Base-by-base conservation (phyloP, 768 basidiomycete genomes). In the Mycena kentingensis region DNA sequence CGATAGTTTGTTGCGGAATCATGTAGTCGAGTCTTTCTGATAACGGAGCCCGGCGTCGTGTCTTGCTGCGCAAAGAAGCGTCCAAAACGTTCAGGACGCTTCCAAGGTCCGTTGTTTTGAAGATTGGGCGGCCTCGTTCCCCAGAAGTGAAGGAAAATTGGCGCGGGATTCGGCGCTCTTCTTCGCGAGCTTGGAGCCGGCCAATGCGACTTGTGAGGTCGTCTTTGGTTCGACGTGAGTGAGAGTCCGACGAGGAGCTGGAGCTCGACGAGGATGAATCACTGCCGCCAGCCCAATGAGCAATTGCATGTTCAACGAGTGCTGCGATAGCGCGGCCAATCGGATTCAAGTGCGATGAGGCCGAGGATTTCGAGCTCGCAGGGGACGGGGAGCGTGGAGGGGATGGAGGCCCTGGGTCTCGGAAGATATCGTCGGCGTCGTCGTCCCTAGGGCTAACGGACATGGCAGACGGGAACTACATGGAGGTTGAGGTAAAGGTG, bases 261-360 rank as follows among this genome's bases (percentile, higher is more conserved):
- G 68, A 63, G 10, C 70, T 70, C 5, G 65, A 67, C 12, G 67
- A 65, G 15, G 66, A 69, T 2, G 72, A 70, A 62, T 74, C 76
- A 35, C 76, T 74, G 55, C 82, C n/a, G n/a, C n/a, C 74, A 19
- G 87, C 86, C 88, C 88, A 90, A 53, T 83, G 79, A 31, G 83
- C 71, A 52, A 89, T 87, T 6, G 87, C 87, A 43, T 78, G 75
- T 58, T 90, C 88, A 10, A 89, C 77, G 31, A 85, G 78, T 2
- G 84, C 77, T 18, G 85, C 77, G 27, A 84, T 73, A 19, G 77
- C 75, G 7, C n/a, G n/a, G n/a, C 80, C 81, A 27, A 82, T 70
- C 5, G 73, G 71, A 25, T 70, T 73, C 39, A 73, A 73, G 10
- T 75, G 76, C 5, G 76, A 72, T 11, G 76, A 72, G 1, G 71